These are phyloP conservation scores for Sanguinoderma infundibulare DNA, from an alignment of 1,284 basidiomycete genomes.

Conservation along the genomic window DNA sequence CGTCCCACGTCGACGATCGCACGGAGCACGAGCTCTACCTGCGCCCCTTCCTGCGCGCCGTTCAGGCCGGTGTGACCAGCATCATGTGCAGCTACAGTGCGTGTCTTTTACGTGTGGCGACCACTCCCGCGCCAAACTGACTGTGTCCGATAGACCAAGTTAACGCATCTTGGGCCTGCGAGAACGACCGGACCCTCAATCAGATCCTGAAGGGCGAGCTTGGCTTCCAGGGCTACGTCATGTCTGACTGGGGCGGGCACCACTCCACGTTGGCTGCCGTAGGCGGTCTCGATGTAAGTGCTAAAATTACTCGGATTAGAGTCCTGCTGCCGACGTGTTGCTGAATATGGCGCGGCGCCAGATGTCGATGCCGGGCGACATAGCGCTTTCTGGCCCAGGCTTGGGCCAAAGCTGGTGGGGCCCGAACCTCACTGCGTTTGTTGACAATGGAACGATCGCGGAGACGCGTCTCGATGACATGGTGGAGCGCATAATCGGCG, in stretches of 20 bases:
- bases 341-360: constrained; percentile 5
- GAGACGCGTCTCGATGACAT: constrained; percentile 70
- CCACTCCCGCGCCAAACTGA: neutral
- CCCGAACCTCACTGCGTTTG: constrained; percentile 63
- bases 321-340: neutral
- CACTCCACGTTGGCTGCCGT: constrained; percentile 61
- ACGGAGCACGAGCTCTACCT: constrained; percentile 79
- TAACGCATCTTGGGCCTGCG: constrained; percentile 82
- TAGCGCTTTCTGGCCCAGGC: constrained; percentile 54
- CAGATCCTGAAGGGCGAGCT: constrained; percentile 80
- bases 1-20: constrained; percentile 77
- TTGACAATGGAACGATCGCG: constrained; percentile 72
- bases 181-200: constrained; percentile 79
- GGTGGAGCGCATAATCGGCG: constrained; percentile 66
- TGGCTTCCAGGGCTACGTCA: constrained; percentile 78
- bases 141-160: constrained; percentile 54
- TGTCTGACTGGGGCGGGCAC: constrained; percentile 73
- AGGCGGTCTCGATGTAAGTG: constrained; percentile 67
- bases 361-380: constrained; percentile 80
- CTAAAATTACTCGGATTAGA: too few relatives aligned
- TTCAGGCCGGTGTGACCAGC: constrained; percentile 77
- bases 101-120: constrained; percentile 21
- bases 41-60: constrained; percentile 72
- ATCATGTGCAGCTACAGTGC: constrained; percentile 79
- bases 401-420: constrained; percentile 66